Base-by-base conservation (phyloP, 2,329 filamentous ascomycete species). In the Arthrobotrys entomopaga region DNA sequence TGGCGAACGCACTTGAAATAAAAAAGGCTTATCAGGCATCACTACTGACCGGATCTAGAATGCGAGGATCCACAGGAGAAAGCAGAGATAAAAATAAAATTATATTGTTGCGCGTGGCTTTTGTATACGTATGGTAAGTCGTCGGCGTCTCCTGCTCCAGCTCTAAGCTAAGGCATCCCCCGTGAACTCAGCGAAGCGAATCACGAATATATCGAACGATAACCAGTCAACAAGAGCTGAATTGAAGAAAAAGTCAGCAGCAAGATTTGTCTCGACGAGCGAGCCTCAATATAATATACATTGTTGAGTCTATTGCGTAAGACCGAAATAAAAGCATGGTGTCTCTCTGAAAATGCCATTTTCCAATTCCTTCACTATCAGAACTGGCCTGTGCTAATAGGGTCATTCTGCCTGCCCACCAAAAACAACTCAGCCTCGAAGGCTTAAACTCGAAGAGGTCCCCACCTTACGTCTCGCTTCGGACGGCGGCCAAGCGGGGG, bases 371-470 rank as follows among this genome's bases (percentile, higher is more conserved):
- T 73, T 65, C 69, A 73, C 69, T 52, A 56, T 2, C 15, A 8
- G 19, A 34, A n/a, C 13, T 61, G 69, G 56, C 56, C 49, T 66
- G 29, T 34, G 29, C 64, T 73, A 49, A n/a, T 56, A 20, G 46
- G 61, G 42, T 63, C 49, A 65, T 66, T 73, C 63, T 73, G 56
- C 69, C 56, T 65, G 43, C 60, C 61, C 69, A 57, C 61, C 60
- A 56, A 61, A 50, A 63, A 65, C 69, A 73, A 66, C 69, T 73
- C 69, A 73, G 69, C 69, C 69, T 73, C 69, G 60, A 65, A 66
- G 61, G 69, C 63, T 73, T 66, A 58, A 64, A 54, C 53, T 53
- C 56, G n/a, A 48, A 13, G 43, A 43, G 26, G 61, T 66, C 61
- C 52, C 69, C 69, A 73, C 69, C 22, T 43, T 60, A 73, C 69